Base-by-base conservation (phyloP, 2,329 filamentous ascomycete species). In the Apiospora marii region DNA sequence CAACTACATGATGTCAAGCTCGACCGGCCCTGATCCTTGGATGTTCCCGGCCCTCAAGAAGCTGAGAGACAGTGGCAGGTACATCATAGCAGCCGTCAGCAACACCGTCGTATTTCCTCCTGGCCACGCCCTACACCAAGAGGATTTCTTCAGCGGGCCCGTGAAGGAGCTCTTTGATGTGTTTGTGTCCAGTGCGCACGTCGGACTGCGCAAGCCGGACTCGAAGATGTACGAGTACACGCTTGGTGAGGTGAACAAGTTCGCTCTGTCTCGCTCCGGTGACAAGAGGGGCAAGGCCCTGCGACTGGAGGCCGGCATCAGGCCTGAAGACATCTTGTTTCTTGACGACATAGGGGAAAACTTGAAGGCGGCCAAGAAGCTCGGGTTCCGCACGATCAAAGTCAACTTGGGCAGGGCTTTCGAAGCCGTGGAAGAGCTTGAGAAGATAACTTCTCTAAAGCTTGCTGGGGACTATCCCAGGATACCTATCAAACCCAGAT, bases 331-430 rank as follows among this genome's bases (percentile, higher is more conserved):
- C 71, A 86, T 98, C 64, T 83, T 97, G 5, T 99, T 99, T 80
- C 83, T 98, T 69, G 96, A 98, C 81, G 95, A 98, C 78, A 98
- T 99, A 81, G 96, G 96, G 1, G 92, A 95, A 82, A 99, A 99
- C 81, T 82, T 98, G 72, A 96, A 95, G 85, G 92, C 88, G 64
- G 96, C 91, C 0, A 93, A 87, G 82, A 87, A 87, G 68, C 85
- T 91, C 30, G 96, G 96, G 0, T 92, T 98, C 81, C 84, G 87
- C 72, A 98, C 96, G 0, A 88, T 98, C 75, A 98, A 96, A 83
- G 96, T 98, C 0, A 85, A 89, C 12, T 83, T 98, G 41, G 95
- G 95, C 1, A 90, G 88, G 81, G 90, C 93, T 1, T 93, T 90
- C 80, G 91, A 95, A 80, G 95, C 96, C 0, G 95, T 98, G 0